Evolutionary conservation across 768 basidiomycete species (phyloP).

Genomic region (Auriscalpium microsporum): DNA sequence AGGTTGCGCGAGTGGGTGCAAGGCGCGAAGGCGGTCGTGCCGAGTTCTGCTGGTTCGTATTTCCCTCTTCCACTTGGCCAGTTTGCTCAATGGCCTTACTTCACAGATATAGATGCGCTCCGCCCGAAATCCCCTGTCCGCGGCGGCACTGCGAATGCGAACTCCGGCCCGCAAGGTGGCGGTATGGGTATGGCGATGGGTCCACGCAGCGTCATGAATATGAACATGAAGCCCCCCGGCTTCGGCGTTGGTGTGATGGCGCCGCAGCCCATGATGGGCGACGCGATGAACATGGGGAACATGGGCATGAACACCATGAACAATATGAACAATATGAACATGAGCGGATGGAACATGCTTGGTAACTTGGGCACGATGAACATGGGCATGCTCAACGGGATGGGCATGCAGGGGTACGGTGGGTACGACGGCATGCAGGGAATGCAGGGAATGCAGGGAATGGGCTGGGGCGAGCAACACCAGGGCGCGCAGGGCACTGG

Average conservation of each 20-base stretch:
- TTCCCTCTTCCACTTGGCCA: background rate
- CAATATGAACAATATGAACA: slow-evolving; percentile 22
- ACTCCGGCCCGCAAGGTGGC: slow-evolving; percentile 5
- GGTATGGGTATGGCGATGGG: slow-evolving; percentile 6
- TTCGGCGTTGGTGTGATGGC: slow-evolving; percentile 23
- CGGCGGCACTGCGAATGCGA: slow-evolving; percentile 21
- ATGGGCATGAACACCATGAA: slow-evolving; percentile 17
- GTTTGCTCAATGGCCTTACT: slow-evolving; percentile 4
- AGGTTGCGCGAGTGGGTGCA: slow-evolving; percentile 43
- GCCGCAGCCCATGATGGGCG: slow-evolving; percentile 32
- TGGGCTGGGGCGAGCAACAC: slow-evolving; percentile 4
- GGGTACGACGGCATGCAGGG: background rate
- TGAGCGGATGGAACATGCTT: slow-evolving; percentile 22
- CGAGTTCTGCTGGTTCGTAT: slow-evolving; percentile 44
- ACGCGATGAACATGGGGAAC: slow-evolving; percentile 27
- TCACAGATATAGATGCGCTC: slow-evolving; percentile 67
- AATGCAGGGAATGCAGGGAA: slow-evolving; percentile 1
- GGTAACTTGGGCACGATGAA: slow-evolving; percentile 17
- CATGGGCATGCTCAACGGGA: slow-evolving; percentile 13
- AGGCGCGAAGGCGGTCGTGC: slow-evolving; percentile 45
- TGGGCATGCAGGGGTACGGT: slow-evolving; percentile 33
- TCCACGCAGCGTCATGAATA: background rate
- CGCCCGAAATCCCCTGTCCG: slow-evolving; percentile 80
- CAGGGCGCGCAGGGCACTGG: slow-evolving; percentile 18
- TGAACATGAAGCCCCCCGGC: slow-evolving; percentile 8